Evolutionary conservation across 305 asterid species (phyloP).

Genomic region (Rubia tinctorum): DNA sequence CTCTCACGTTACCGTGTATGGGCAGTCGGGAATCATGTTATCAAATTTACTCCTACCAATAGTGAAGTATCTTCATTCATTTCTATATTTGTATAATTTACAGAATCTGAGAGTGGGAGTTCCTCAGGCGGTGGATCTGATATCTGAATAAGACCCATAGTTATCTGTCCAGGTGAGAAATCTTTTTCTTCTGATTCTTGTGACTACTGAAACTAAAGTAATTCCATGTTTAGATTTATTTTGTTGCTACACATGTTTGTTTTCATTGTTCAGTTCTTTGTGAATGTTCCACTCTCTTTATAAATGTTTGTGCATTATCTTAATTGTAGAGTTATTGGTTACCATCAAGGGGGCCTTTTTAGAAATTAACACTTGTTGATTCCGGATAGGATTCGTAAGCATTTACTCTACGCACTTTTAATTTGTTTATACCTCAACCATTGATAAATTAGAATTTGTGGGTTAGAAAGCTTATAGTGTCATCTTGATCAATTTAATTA

Average conservation of each 20-base stretch:
- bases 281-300: neutral
- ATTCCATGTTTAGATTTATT: neutral
- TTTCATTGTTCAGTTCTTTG: neutral
- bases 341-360: neutral
- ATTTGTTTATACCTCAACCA: no score
- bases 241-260: neutral
- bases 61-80: neutral
- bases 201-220: neutral
- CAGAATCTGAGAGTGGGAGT: slow-evolving; percentile 25
- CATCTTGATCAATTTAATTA: neutral
- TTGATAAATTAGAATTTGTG: neutral
- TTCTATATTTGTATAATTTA: neutral
- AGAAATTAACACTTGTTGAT: neutral
- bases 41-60: neutral
- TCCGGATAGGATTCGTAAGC: neutral
- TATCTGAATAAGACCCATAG: neutral
- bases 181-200: neutral
- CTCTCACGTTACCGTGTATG: neutral
- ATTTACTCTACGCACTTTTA: neutral
- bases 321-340: neutral
- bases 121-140: slow-evolving; percentile 24
- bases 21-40: neutral
- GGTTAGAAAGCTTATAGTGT: neutral
- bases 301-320: neutral
- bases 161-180: slow-evolving; percentile 9